phyloP scores from a whole-genome alignment of 2,329 filamentous ascomycete species.

The Arachnomyces sp. region DNA sequence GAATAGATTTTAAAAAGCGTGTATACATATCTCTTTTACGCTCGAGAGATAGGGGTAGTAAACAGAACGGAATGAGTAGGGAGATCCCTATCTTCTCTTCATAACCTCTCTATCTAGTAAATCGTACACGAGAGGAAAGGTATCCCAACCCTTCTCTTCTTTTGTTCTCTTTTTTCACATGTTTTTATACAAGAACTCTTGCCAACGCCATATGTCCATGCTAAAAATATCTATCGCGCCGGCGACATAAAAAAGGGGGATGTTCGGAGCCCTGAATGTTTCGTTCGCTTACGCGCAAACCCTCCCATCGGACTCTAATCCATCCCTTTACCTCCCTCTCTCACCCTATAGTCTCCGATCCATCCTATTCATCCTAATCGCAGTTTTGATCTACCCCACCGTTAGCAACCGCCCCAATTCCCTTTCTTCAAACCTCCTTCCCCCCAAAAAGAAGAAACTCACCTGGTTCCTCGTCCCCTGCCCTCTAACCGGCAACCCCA shows the following conservation, averaged over 20 bases:
- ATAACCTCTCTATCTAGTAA: no score
- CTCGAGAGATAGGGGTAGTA: no score
- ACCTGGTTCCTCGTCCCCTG: slow-evolving; percentile 78
- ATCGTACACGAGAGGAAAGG: no score
- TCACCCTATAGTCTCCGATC: slow-evolving; percentile 39
- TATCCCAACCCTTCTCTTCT: no score
- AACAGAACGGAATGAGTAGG: no score
- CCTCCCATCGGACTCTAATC: not conserved
- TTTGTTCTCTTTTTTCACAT: no score
- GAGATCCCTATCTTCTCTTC: no score
- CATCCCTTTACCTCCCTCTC: slow-evolving; percentile 17
- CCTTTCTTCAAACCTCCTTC: slow-evolving; percentile 1
- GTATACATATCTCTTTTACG: slow-evolving; percentile 9
- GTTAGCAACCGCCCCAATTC: slow-evolving; percentile 15
- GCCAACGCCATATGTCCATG: slow-evolving; percentile 13
- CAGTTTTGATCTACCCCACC: slow-evolving; percentile 46
- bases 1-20: slow-evolving; percentile 15
- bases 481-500: slow-evolving; percentile 83
- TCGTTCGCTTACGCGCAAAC: not conserved
- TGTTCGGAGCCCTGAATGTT: no score
- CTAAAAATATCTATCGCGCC: slow-evolving; percentile 8
- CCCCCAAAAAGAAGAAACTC: slow-evolving; percentile 13
- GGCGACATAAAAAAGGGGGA: not conserved
- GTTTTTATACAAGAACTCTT: not conserved
- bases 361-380: slow-evolving; percentile 51